Evolutionary conservation across 2,329 filamentous ascomycete genomes (phyloP), one percentile per base, ranked within the genome.

Genomic region (Scedosporium dehoogii): DNA sequence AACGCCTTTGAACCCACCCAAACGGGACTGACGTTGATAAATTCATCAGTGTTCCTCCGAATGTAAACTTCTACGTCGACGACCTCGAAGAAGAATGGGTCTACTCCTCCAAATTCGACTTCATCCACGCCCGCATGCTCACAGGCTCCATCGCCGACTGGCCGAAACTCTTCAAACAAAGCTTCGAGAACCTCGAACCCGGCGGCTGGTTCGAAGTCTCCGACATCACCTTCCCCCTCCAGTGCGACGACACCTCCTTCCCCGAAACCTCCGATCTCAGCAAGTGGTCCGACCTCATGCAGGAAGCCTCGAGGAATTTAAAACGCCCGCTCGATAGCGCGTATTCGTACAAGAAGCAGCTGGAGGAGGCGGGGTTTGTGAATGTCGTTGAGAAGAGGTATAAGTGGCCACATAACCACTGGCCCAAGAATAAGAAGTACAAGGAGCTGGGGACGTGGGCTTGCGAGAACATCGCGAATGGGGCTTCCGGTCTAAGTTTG

Each of bases 281-380:
- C 3, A 65, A 69, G 21, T 73, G 72, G 68, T 70, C 69, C 0
- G 58, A 65, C 23, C 57, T 68, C 1, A 72, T 76, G 57, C 63
- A 73, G 0, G 66, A 75, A 55, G 68, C 71, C 3, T 70, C 71
- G 3, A 64, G 58, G 2, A 68, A 69, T 2, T 65, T 75, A 10
- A 69, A 70, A 0, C 70, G 74, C 1, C 66, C 69, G 1, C 67
- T 70, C 10, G 66, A 70, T 29, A 72, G 70, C 27, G 71, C 70
- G 0, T 67, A 67, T 0, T 57, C 63, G 0, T 74, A 73, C 57
- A 70, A 69, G 57, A 66, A 72, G 55, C 75, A 77, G 61, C 74
- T 85, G 67, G 70, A 73, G 3, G 78, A 79, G 12, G 80, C 78
- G 0, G 84, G 84, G 0, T 85, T 85, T 64, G 71, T 75, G 57